These are phyloP conservation scores for Paraconiothyrium sp. DNA, from an alignment of 2,329 filamentous ascomycete species.

Conservation along the genomic window DNA sequence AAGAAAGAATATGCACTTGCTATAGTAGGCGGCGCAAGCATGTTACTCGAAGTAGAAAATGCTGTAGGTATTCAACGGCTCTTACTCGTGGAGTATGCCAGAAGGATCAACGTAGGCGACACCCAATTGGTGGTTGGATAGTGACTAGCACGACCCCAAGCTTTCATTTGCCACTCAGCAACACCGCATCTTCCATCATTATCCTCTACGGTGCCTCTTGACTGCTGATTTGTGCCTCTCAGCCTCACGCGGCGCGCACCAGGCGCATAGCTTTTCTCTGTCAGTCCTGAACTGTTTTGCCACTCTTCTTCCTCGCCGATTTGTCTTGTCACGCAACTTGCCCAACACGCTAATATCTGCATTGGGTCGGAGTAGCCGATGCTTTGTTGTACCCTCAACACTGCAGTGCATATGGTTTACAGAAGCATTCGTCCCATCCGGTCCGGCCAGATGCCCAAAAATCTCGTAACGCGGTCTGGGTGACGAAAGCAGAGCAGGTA, in stretches of 20 bases:
- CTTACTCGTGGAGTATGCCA: background rate
- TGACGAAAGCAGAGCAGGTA: conserved; percentile 4
- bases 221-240: background rate
- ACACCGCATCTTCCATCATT: background rate
- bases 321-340: background rate
- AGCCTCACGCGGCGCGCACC: background rate
- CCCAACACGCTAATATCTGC: background rate
- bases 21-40: too few relatives aligned
- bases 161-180: background rate
- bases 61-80: background rate
- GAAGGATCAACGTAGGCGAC: background rate
- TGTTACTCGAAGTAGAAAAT: background rate
- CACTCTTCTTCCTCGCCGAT: background rate
- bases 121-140: background rate
- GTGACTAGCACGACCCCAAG: background rate
- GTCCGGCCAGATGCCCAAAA: conserved; percentile 6
- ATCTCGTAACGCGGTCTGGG: background rate
- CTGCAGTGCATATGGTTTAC: conserved; percentile 3
- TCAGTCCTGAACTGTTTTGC: background rate
- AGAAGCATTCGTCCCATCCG: conserved; percentile 1
- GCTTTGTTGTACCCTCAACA: background rate
- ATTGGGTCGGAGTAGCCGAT: background rate
- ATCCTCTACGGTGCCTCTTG: background rate
- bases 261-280: background rate
- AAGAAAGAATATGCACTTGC: background rate